phyloP scores from a whole-genome alignment of 768 basidiomycete genomes.

The Lentinula edodes region DNA sequence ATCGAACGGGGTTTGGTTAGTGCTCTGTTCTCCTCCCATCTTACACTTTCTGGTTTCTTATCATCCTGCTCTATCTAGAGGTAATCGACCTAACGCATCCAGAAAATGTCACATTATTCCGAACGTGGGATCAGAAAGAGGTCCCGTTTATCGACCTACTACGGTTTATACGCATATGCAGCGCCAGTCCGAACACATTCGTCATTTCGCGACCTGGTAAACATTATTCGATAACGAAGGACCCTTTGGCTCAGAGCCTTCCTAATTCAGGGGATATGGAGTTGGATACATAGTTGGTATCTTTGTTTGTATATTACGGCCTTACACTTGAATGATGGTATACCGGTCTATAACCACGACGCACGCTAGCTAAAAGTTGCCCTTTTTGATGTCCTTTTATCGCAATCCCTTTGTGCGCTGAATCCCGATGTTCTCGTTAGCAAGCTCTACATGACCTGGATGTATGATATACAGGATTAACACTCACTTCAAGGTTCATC shows the following conservation, averaged over 20 bases:
- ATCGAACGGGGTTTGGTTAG: constrained; percentile 79
- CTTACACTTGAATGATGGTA: too few species aligned
- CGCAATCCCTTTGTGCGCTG: too few species aligned
- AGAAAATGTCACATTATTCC: constrained; percentile 65
- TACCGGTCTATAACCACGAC: too few species aligned
- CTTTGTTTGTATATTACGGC: too few species aligned
- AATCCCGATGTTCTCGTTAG: too few species aligned
- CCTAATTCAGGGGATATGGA: neutral
- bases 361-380: too few species aligned
- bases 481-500: too few species aligned
- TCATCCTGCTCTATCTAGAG: constrained; percentile 37
- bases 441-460: too few species aligned
- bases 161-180: constrained; percentile 72
- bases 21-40: constrained; percentile 5
- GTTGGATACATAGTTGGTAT: neutral
- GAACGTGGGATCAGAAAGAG: constrained; percentile 76
- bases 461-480: too few species aligned
- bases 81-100: constrained; percentile 73
- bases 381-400: too few species aligned
- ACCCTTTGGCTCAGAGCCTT: neutral
- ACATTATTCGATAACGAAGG: constrained; percentile 32
- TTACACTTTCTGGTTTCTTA: constrained; percentile 1
- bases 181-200: constrained; percentile 38
- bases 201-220: constrained; percentile 59
- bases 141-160: constrained; percentile 64